Evolutionary conservation across 306 rosid species (phyloP).

Genomic region (Pterocarpus santalinus): DNA sequence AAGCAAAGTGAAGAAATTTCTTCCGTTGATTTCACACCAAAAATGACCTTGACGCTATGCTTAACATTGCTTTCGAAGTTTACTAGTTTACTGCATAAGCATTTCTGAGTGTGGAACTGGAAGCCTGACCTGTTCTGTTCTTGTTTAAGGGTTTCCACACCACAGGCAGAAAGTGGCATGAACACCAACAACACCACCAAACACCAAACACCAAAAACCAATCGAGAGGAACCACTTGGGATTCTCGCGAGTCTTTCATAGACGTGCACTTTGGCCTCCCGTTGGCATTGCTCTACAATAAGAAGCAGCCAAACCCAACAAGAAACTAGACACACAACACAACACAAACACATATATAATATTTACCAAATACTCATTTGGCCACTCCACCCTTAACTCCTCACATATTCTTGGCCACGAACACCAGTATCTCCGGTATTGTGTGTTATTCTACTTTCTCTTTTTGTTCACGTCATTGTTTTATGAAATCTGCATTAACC

Average conservation of each 20-base stretch:
- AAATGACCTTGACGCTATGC: no score
- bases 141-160: no score
- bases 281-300: background rate
- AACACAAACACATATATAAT: background rate
- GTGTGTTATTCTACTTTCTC: background rate
- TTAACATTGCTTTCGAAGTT: background rate
- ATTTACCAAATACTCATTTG: background rate
- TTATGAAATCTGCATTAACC: slow-evolving; percentile 11
- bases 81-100: background rate
- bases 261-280: background rate
- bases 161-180: no score
- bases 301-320: background rate
- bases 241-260: background rate
- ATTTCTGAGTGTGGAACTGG: background rate
- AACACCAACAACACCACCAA: no score
- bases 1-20: no score
- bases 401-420: background rate
- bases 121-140: no score
- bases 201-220: no score
- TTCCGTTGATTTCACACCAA: no score
- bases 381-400: background rate
- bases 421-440: background rate
- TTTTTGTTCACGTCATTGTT: background rate
- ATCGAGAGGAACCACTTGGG: no score
- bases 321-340: background rate